Base-by-base conservation (phyloP, 2,329 filamentous ascomycete genomes). In the Colletotrichum sojae region DNA sequence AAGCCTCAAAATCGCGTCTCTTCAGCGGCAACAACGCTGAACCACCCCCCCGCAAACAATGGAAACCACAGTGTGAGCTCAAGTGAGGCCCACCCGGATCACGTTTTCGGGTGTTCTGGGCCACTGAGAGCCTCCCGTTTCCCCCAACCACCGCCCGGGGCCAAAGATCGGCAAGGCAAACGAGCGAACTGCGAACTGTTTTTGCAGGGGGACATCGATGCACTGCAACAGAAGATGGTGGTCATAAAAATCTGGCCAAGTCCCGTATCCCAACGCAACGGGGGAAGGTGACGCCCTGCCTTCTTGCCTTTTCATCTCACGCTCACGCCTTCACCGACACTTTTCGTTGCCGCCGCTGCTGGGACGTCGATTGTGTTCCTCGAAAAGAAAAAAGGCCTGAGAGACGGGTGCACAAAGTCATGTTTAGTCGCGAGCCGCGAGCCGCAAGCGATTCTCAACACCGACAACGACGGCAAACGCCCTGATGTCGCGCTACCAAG, bases 401-500 rank as follows among this genome's bases (percentile, higher is more conserved):
- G 8, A 25, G 40, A 39, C 25, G 40, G 25, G 39, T 18, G 27
- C 27, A 36, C 31, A 48, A 25, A 52, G 66, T 59, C 66, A 69
- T 66, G 66, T 69, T 59, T 54, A 69, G 18, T 54, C 54, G 60
- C 60, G 51, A 22, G 15, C 54, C 16, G 48, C 55, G n/a, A 53
- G 55, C 27, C 40, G 52, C 55, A 48, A 65, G 40, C 49, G 18
- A 54, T 52, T 40, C 43, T 36, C 46, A 31, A 20, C 49, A n/a
- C 53, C 59, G 52, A 16, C 46, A 68, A 20, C 49, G n/a, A 57
- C 59, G 52, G 20, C 46, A 68, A 54, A 59, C 53, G 56, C 67
- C 63, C 52, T 62, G 52, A 70, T 70, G 67, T 48, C 57, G 40
- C 63, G 64, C 53, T 70, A 51, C 40, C 67, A 70, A 45, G 67